Base-by-base conservation (phyloP, 2,329 filamentous ascomycete genomes). In the Hawksworthiomyces lignivorus region DNA sequence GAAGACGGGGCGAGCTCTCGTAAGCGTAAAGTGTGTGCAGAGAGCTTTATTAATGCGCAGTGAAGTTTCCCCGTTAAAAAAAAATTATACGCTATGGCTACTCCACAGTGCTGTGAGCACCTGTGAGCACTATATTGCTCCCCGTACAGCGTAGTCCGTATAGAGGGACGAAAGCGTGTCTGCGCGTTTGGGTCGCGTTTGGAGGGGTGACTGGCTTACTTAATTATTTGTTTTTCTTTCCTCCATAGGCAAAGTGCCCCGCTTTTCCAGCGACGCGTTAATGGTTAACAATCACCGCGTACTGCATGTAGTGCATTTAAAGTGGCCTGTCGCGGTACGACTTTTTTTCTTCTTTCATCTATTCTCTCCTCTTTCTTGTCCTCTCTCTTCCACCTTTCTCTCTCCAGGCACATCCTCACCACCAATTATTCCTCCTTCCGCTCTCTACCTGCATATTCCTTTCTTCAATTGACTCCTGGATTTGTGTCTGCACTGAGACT, bases 301-400 rank as follows among this genome's bases (percentile, higher is more conserved):
- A 44, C 29, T 39, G 22, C 49, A 48, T 48, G 49, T 46, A 44
- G 32, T 39, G 22, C 49, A 48, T 48, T 50, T 51, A 49, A 49
- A 51, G 47, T 48, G 39, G 38, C 39, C 24, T n/a, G 40, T 44
- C 48, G 40, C 48, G 28, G 43, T 43, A 39, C 39, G 36, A 27
- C 39, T 43, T 51, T 48, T 50, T 36, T 33, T 36, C 28, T 33
- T 21, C 32, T 18, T 39, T 34, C 39, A 17, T 39, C 39, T 28
- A 14, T 37, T 39, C 37, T 38, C 24, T 14, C 40, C 24, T 18
- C 35, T 15, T 42, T 35, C 39, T 33, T 29, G 14, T 28, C 33
- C 27, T 33, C 29, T 29, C 15, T 27, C 26, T 28, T 18, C 21
- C 26, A 7, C 14, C 36, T 9, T 19, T 41, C 14, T 20, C 15